These are phyloP conservation scores for Xylaria curta DNA, from an alignment of 495 filamentous ascomycete genomes.

Conservation along the genomic window DNA sequence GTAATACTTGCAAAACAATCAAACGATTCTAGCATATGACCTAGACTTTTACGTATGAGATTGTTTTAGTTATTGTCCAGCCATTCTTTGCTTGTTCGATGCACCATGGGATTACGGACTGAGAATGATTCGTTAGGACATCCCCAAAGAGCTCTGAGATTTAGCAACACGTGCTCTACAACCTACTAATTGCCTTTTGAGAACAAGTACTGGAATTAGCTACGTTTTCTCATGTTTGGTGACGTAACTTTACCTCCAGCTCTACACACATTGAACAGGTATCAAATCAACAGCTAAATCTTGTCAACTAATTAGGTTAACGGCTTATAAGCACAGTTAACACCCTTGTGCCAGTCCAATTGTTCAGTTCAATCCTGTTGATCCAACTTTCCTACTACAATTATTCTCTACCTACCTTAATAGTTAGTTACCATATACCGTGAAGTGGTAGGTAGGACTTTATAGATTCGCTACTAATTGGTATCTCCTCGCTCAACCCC, in stretches of 20 bases:
- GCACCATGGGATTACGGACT: no score
- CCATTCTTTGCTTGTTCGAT: no score
- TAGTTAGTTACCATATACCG: neutral
- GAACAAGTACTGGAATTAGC: neutral
- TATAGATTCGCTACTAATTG: neutral
- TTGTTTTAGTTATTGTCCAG: no score
- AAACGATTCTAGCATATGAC: no score
- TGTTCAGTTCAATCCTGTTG: neutral
- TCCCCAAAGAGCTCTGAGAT: no score
- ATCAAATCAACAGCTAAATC: neutral
- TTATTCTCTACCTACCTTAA: no score
- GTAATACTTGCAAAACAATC: no score
- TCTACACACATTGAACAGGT: neutral
- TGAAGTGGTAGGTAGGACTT: neutral
- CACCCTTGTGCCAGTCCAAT: neutral
- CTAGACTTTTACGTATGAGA: no score
- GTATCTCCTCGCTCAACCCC: neutral
- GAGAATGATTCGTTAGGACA: no score
- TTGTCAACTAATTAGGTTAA: neutral
- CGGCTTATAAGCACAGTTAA: neutral
- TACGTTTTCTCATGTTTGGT: neutral
- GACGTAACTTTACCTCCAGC: constrained; percentile 6
- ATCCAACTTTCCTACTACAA: neutral
- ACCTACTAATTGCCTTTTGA: neutral
- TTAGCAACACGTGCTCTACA: no score